Percentiles rank a stretch among this genome's conserved stretches.
Conservation (phyloP, 2,329 filamentous ascomycete genomes). For the Penicillium sumatraense region DNA sequence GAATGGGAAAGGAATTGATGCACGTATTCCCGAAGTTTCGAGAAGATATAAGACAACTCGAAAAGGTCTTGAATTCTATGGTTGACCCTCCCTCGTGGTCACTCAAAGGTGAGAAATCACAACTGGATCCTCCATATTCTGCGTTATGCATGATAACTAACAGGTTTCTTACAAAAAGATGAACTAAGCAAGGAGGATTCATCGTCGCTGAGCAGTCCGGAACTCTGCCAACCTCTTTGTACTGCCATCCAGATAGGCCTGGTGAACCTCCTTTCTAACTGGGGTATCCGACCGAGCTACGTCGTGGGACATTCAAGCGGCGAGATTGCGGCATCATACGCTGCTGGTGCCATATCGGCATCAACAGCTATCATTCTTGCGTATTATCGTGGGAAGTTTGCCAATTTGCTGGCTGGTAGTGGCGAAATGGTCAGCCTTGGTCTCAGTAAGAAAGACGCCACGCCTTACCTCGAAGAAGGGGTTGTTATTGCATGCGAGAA, state of each 20-base stretch:
- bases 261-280: constrained; percentile 8
- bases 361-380: constrained; percentile 14
- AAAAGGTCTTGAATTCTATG: neutral
- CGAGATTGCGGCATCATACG: constrained; percentile 29
- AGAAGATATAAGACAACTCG: constrained; percentile 7
- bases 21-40: neutral
- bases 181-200: neutral
- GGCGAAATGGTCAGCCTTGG: constrained; percentile 18
- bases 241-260: constrained; percentile 25
- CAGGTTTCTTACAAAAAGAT: neutral
- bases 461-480: constrained; percentile 3
- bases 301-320: constrained; percentile 29
- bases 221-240: constrained; percentile 21
- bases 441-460: neutral
- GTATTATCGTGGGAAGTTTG: constrained; percentile 18
- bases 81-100: constrained; percentile 3
- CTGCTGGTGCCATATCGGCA: constrained; percentile 14
- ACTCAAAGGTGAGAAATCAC: constrained; percentile 12
- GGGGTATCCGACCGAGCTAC: constrained; percentile 11
- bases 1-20: constrained; percentile 16
- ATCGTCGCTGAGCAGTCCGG: constrained; percentile 3
- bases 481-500: constrained; percentile 24
- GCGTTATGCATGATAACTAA: neutral
- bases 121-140: neutral
- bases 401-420: neutral